Evolutionary conservation across 2,329 filamentous ascomycete species (phyloP), one percentile per base, ranked within the genome.

Genomic region (Lasiodiplodia citricola): DNA sequence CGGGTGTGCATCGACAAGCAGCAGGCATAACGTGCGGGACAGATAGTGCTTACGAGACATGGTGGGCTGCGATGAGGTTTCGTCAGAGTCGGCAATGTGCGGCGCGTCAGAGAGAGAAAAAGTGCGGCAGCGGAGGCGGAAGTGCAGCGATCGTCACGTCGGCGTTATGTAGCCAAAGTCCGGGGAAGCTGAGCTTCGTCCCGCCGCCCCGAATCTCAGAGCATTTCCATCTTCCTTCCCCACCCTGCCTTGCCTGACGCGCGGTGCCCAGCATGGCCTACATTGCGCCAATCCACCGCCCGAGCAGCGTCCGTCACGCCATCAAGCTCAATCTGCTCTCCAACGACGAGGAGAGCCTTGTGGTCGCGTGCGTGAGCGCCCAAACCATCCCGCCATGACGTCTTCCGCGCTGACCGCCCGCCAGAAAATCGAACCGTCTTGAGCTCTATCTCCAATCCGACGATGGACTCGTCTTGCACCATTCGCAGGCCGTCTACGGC

Each of bases 291-390:
- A 96, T 99, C 68, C 96, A 99, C 80, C 88, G 90, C 74, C 92
- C 96, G 28, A 97, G 93, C 79, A 97, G 93, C 83, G 90, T 97
- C 72, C 90, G 94, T 67, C 92, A 97, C 87, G 95, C 94, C 16
- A 80, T 98, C 72, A 92, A 91, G 77, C 86, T 95, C 70, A 90
- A 89, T 74, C 90, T 98, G 74, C 84, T 97, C 64, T 87, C 88
- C 54, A 83, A 88, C 4, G 88, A 92, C 63, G 88, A 94, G 70
- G 92, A 97, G 75, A 94, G 92, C 74, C 84, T 99, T 71, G 89
- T 97, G 66, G 85, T 97, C 75, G 93, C 94, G 94, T 97, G 87
- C 82, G 93, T 67, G 69, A 54, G 66, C 35, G 18, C 23, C 54
- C 38, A 58, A 44, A 64, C 37, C 11, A 18, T 41, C 38, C 44